Conservation (phyloP, 345 rosid genomes). For the Pelargonium nanum region DNA sequence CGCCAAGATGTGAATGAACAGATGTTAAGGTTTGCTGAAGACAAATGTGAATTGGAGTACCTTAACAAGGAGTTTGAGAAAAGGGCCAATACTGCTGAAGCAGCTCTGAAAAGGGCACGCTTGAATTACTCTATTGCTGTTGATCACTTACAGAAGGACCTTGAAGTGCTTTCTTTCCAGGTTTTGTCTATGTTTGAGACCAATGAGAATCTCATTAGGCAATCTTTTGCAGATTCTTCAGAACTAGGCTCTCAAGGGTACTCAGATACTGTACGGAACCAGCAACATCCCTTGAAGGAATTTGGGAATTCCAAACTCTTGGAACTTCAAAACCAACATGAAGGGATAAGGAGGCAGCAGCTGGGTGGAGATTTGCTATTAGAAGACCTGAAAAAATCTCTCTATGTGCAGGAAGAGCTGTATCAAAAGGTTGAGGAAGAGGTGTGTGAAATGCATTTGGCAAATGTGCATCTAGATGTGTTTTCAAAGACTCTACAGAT, state of each 20-base stretch:
- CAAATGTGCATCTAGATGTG: conserved; percentile 63
- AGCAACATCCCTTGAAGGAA: conserved; percentile 16
- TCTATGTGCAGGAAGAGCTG: conserved; percentile 69
- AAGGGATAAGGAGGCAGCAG: conserved; percentile 38
- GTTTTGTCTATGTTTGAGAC: conserved; percentile 84
- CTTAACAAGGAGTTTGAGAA: conserved; percentile 70
- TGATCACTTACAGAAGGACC: conserved; percentile 88
- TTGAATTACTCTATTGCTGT: conserved; percentile 93
- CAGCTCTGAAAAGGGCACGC: conserved; percentile 90
- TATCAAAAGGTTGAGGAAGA: conserved; percentile 79
- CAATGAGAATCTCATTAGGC: conserved; percentile 79
- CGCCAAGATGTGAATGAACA: conserved; percentile 53
- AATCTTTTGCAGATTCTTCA: conserved; percentile 59
- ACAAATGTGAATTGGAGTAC: conserved; percentile 50
- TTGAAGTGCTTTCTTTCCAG: conserved; percentile 82
- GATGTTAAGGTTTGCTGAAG: conserved; percentile 48
- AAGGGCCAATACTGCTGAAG: conserved; percentile 69
- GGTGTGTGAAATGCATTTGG: conserved; percentile 53
- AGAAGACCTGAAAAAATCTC: conserved; percentile 66
- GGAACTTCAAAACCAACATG: conserved; percentile 33
- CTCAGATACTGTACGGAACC: conserved; percentile 20
- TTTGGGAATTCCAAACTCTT: conserved; percentile 23
- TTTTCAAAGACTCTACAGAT: conserved; percentile 59
- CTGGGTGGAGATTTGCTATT: conserved; percentile 58
- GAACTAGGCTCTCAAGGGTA: conserved; percentile 28